Base-by-base conservation (phyloP, 2,329 filamentous ascomycete genomes). In the Fusarium pseudograminearum region DNA sequence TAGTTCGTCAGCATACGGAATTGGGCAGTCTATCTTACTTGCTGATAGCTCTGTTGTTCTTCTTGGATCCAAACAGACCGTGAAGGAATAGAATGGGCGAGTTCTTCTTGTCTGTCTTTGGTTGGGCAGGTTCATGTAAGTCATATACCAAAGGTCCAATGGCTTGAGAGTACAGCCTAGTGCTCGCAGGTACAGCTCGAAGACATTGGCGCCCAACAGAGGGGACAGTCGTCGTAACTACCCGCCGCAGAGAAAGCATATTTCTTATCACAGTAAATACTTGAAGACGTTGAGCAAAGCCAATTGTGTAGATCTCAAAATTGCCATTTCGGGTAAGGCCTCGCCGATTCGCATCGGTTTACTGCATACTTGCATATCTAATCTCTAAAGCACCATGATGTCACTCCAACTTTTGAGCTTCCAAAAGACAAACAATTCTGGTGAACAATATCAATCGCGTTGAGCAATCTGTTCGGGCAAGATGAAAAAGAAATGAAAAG, bases 1-100 rank as follows among this genome's bases (percentile, higher is more conserved):
- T 26, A 69, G 46, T 15, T 22, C 9, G 6, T 10, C 2, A 4
- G 16, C 15, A 15, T 5, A 7, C 4, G 15, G 16, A 20, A 3
- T 24, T 16, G 12, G 3, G 11, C 36, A 34, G 48, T 10, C 2
- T 45, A 50, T 82, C 91, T 79, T 84, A 97, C 95, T 94, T 97
- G 91, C 94, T 97, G 68, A 98, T 96, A 76, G 87, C 93, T 79
- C 94, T 86, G 78, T 98, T 97, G 78, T 98, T 98, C 83, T 93
- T 94, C 83, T 97, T 97, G 38, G 93, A 97, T 22, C 95, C 95
- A 76, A 98, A 98, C 14, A 98, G 85, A 2, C 96, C 95, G 78
- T 98, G 95, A 76, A 98, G 88, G 71, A 98, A 92, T 66, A 98
- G 81, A 69, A 98, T 93, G 3, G 94, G 92, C 40, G 82, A 80